A percentile compares a stretch with the other conserved stretches of the same genome.
Conservation (phyloP, 768 basidiomycete species). For the Roridomyces roridus region DNA sequence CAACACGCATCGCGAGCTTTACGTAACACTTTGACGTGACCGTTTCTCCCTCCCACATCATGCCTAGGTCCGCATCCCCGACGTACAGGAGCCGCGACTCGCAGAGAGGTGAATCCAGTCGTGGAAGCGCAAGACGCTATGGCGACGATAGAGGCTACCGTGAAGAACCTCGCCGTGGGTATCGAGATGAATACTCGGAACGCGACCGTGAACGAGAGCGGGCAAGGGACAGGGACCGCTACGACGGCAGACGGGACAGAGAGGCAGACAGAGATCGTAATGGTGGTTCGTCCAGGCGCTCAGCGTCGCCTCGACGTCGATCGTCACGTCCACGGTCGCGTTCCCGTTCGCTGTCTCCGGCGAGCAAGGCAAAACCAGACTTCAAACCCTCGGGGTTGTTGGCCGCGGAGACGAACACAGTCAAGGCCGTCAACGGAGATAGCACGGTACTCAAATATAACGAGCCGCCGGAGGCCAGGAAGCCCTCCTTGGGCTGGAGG, state of each 20-base stretch:
- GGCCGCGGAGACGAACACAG: slow-evolving; percentile 95
- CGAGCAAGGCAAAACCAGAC: slow-evolving; percentile 84
- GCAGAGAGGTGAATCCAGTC: slow-evolving; percentile 12
- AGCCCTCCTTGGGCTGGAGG: slow-evolving; percentile 89
- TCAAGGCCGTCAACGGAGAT: slow-evolving; percentile 75
- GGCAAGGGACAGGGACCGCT: slow-evolving; percentile 50
- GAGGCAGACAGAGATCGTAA: slow-evolving; percentile 34
- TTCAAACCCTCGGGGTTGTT: slow-evolving; percentile 88
- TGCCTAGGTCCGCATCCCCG: slow-evolving; percentile 19
- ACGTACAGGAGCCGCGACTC: slow-evolving; percentile 15
- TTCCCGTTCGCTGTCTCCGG: slow-evolving; percentile 52
- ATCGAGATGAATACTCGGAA: slow-evolving; percentile 37
- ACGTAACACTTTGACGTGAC: no score
- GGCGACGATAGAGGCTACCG: slow-evolving; percentile 1
- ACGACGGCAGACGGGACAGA: slow-evolving; percentile 33
- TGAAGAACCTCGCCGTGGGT: slow-evolving; percentile 13
- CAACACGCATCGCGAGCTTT: no score
- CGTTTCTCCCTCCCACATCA: not conserved
- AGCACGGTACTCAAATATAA: slow-evolving; percentile 94
- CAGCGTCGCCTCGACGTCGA: slow-evolving; percentile 65
- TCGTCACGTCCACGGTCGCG: slow-evolving; percentile 45
- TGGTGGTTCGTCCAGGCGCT: slow-evolving; percentile 53
- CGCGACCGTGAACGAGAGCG: slow-evolving; percentile 50
- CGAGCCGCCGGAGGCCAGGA: slow-evolving; percentile 97
- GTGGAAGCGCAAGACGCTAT: slow-evolving; percentile 20